phyloP scores from a whole-genome alignment of 179 eudicot species.

The Beta corolliflora region DNA sequence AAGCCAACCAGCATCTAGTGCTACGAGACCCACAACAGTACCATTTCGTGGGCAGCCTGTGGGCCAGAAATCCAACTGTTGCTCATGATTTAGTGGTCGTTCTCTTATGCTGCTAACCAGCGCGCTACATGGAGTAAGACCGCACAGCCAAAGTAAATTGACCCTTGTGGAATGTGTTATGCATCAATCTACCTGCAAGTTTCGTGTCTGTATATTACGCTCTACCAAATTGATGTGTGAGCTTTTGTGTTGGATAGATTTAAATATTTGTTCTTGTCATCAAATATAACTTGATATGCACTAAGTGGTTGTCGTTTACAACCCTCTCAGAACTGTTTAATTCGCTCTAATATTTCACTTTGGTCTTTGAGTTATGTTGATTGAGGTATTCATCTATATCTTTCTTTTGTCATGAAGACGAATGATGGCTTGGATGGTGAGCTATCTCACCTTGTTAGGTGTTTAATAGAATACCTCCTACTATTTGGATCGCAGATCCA shows the following conservation, averaged over 20 bases:
- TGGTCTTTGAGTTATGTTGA: not conserved
- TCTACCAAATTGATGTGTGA: slow-evolving; percentile 16
- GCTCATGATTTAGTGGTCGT: slow-evolving; percentile 32
- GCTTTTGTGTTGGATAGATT: slow-evolving; percentile 19
- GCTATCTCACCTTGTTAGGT: too few species aligned
- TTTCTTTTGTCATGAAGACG: not conserved
- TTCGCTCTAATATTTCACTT: not conserved
- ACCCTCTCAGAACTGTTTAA: slow-evolving; percentile 3
- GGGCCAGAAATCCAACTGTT: slow-evolving; percentile 43
- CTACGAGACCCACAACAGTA: slow-evolving; percentile 45
- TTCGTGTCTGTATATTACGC: slow-evolving; percentile 30
- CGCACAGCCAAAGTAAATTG: slow-evolving; percentile 7
- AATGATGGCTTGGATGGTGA: not conserved
- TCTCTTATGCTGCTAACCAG: slow-evolving; percentile 16
- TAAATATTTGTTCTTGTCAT: not conserved
- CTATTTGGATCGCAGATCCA: too few species aligned
- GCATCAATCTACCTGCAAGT: slow-evolving; percentile 17
- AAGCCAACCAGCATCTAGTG: slow-evolving; percentile 41
- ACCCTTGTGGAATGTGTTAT: slow-evolving; percentile 20
- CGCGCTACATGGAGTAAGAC: slow-evolving; percentile 8
- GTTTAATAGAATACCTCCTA: too few species aligned
- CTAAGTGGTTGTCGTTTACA: slow-evolving; percentile 1
- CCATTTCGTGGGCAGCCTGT: slow-evolving; percentile 50
- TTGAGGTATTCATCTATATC: not conserved
- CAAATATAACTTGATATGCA: slow-evolving; percentile 9